These are phyloP conservation scores for Malassezia restricta DNA, from an alignment of 1,284 basidiomycete genomes.

Conservation along the genomic window DNA sequence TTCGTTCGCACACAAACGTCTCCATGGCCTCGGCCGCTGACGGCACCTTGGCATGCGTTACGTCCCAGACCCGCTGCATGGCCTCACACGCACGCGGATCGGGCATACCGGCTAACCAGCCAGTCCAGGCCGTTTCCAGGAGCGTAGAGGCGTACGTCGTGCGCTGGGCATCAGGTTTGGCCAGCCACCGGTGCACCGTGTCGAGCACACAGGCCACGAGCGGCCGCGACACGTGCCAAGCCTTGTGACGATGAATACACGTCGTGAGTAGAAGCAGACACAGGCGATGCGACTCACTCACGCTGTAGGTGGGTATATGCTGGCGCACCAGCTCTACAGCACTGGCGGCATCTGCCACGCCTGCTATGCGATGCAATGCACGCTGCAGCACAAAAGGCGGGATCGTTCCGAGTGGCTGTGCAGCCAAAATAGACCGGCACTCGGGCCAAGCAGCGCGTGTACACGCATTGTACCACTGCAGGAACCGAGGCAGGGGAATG, in stretches of 20 bases:
- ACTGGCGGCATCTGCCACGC: conserved; percentile 1
- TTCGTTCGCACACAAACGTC: neutral
- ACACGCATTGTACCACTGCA: conserved; percentile 14
- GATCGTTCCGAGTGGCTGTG: neutral
- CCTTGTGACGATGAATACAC: neutral
- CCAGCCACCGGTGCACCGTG: neutral
- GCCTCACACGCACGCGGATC: conserved; percentile 9
- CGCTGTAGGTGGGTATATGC: neutral
- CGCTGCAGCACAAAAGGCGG: conserved; percentile 16
- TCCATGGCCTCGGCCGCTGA: conserved; percentile 1
- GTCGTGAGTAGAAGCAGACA: neutral
- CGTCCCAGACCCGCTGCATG: neutral
- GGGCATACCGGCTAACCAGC: neutral
- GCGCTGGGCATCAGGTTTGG: neutral
- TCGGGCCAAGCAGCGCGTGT: conserved; percentile 7
- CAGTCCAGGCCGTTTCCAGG: neutral
- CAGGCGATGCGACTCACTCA: conserved; percentile 4
- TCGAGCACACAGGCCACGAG: neutral
- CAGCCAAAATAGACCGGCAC: neutral
- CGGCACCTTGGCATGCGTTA: conserved; percentile 3
- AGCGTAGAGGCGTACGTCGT: neutral
- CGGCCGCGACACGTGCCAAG: conserved; percentile 5
- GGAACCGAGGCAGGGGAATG: neutral
- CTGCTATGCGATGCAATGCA: neutral
- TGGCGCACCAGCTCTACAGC: conserved; percentile 1